Evolutionary conservation across 2,329 filamentous ascomycete genomes (phyloP), one percentile per base, ranked within the genome.

Genomic region (Cladosporium sp.): DNA sequence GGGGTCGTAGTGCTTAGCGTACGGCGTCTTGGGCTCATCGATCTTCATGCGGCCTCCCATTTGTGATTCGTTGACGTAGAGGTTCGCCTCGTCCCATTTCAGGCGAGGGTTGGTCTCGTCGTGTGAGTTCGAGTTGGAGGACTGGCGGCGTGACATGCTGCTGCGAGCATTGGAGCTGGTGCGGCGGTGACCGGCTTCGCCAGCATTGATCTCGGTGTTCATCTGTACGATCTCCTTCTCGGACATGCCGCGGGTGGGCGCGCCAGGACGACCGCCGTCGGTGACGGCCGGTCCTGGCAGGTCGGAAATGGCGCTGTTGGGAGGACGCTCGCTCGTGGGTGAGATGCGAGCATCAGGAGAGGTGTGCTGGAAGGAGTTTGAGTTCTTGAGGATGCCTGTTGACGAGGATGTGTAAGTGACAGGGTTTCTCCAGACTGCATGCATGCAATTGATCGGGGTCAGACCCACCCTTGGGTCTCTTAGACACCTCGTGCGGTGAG

Each of bases 21-120:
- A 99, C 4, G 94, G 94, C 7, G 94, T 99, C 81, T 99, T 99
- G 61, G 94, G 94, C 78, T 99, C 94, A 65, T 91, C 90, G 64
- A 99, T 99, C 81, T 97, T 99, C 94, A 99, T 99, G 59, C 92
- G 97, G 61, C 89, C 88, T 59, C 87, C 91, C 75, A 90, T 92
- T 75, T 97, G 91, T 75, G 97, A 93, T 77, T 99, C 94, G 7
- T 94, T 94, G 54, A 99, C 83, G 76, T 97, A 99, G 32, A 99
- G 83, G 71, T 99, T 99, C 45, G 90, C 94, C 78, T 99, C 94
- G 74, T 99, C 94, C 94, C 94, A 99, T 77, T 97, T 96, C 65
- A 99, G 81, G 61, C 91, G 87, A 62, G 89, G 88, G 22, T 42
- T 58, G 34, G 52, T 49, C 24, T 78, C 76, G 60, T 79, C 74